Evolutionary conservation across 805 yeast species (phyloP).

Genomic region (Jamesozyma piceae): DNA sequence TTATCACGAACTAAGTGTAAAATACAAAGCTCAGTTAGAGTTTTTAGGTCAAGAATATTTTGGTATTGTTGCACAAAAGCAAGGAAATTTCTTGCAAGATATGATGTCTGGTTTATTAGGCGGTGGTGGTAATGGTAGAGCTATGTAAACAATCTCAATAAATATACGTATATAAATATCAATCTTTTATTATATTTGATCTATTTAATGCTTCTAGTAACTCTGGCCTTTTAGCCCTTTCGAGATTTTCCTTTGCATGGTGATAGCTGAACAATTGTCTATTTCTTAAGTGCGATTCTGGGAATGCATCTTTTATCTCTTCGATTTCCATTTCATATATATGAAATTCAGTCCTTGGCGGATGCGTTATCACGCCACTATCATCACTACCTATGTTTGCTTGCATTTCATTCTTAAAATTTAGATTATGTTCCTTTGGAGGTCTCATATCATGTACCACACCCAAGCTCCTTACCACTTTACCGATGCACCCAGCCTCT

Average conservation of each 20-base stretch:
- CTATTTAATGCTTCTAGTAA: constrained; percentile 51
- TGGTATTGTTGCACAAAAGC: constrained; percentile 44
- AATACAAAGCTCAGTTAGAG: constrained; percentile 37
- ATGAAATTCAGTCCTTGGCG: constrained; percentile 80
- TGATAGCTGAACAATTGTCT: constrained; percentile 68
- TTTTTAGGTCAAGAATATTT: constrained; percentile 56
- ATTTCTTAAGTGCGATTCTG: constrained; percentile 55
- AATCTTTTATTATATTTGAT: constrained; percentile 30
- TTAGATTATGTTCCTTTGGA: constrained; percentile 36
- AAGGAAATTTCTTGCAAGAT: constrained; percentile 51
- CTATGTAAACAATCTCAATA: background rate
- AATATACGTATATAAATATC: background rate
- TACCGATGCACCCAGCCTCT: constrained; percentile 85
- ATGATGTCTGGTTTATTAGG: constrained; percentile 67
- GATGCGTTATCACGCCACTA: constrained; percentile 28
- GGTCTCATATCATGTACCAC: constrained; percentile 54
- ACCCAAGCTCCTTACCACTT: constrained; percentile 47
- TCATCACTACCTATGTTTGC: background rate
- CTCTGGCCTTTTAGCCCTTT: constrained; percentile 55
- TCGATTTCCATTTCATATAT: constrained; percentile 68
- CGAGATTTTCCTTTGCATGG: constrained; percentile 56
- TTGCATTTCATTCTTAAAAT: constrained; percentile 13
- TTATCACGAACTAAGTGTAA: constrained; percentile 32
- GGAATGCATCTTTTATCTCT: constrained; percentile 56
- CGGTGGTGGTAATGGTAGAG: background rate